These are phyloP conservation scores for Akebia trifoliata DNA, from an alignment of 164 flowering plant species.

Conservation along the genomic window DNA sequence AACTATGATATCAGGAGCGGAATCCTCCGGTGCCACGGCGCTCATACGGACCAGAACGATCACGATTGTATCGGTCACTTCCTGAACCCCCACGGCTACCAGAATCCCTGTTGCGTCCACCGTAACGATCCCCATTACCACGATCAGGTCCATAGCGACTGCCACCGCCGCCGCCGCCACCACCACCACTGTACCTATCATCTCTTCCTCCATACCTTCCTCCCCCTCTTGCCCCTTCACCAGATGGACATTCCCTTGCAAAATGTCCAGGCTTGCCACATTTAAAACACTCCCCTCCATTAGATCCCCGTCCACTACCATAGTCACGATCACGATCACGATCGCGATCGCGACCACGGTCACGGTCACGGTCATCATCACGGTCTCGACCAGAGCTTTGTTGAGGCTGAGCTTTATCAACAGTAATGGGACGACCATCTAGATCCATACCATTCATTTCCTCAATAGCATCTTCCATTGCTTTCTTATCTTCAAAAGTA, in stretches of 20 bases:
- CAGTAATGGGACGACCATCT: constrained; percentile 90
- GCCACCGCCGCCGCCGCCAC: constrained; percentile 53
- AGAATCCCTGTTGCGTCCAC: constrained; percentile 59
- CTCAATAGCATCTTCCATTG: constrained; percentile 97
- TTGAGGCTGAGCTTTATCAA: constrained; percentile 89
- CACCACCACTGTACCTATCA: constrained; percentile 50
- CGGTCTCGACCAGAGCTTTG: constrained; percentile 67
- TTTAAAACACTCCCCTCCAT: constrained; percentile 84
- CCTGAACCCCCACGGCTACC: constrained; percentile 67
- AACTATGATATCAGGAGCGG: constrained; percentile 30
- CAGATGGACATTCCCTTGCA: constrained; percentile 71
- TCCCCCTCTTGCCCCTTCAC: constrained; percentile 36
- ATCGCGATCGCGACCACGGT: constrained; percentile 32
- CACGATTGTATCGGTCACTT: constrained; percentile 64
- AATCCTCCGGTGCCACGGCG: too few relatives aligned
- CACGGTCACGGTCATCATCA: constrained; percentile 47
- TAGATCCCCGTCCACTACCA: constrained; percentile 57
- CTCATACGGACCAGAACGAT: constrained; percentile 96
- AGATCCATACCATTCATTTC: constrained; percentile 94
- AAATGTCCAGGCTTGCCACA: constrained; percentile 97
- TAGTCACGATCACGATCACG: constrained; percentile 27
- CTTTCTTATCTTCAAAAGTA: constrained; percentile 85
- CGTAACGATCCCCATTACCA: constrained; percentile 70
- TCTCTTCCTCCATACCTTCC: constrained; percentile 57
- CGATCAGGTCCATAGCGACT: constrained; percentile 83